These are phyloP conservation scores for Calonectria leucothoes DNA, from an alignment of 2,329 filamentous ascomycete species.

Conservation along the genomic window DNA sequence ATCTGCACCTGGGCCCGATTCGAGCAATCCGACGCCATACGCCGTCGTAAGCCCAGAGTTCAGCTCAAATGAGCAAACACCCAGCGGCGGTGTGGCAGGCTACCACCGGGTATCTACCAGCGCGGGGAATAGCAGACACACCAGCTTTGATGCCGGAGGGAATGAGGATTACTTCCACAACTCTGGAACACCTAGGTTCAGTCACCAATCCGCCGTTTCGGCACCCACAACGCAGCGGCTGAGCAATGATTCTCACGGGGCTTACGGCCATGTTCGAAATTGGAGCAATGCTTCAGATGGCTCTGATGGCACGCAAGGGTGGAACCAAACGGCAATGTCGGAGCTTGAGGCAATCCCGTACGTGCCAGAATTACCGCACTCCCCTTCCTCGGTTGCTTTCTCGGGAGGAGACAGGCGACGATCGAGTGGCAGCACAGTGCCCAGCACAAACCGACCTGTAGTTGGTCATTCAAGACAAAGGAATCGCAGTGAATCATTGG, in stretches of 20 bases:
- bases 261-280: constrained; percentile 53
- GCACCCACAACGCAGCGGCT: constrained; percentile 40
- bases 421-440: constrained; percentile 39
- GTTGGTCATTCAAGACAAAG: constrained; percentile 40
- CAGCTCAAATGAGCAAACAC: constrained; percentile 45
- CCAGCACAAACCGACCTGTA: constrained; percentile 35
- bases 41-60: constrained; percentile 34
- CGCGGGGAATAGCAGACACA: constrained; percentile 40
- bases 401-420: constrained; percentile 41
- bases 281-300: constrained; percentile 58
- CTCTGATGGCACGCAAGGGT: constrained; percentile 47
- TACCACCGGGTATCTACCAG: constrained; percentile 41
- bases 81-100: constrained; percentile 33
- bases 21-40: constrained; percentile 31
- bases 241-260: constrained; percentile 54
- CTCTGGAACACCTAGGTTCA: constrained; percentile 26
- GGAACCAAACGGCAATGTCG: constrained; percentile 20
- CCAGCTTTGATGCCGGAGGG: constrained; percentile 43
- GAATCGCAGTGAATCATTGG: constrained; percentile 38
- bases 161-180: constrained; percentile 46
- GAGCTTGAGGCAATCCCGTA: constrained; percentile 54
- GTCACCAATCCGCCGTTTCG: constrained; percentile 34
- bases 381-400: constrained; percentile 35
- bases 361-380: constrained; percentile 51
- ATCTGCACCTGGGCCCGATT: constrained; percentile 37